Conservation (phyloP, 805 yeast species). For the Wickerhamomyces xylosicus region DNA sequence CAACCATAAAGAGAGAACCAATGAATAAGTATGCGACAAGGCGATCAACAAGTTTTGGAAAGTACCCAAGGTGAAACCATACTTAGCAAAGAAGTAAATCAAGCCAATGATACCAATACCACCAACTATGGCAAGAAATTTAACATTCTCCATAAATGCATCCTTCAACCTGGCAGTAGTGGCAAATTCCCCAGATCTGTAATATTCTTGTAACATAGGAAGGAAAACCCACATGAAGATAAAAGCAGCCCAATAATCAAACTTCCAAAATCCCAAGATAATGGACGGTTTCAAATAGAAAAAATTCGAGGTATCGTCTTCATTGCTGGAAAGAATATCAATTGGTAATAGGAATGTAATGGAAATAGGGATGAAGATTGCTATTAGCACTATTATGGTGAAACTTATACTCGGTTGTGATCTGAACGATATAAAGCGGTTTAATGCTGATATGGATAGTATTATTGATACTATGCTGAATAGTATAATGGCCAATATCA, state of each 20-base stretch:
- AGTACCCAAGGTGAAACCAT: conserved; percentile 44
- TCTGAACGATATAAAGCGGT: conserved; percentile 11
- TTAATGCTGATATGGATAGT: conserved; percentile 11
- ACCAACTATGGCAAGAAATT: conserved; percentile 50
- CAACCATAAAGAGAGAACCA: conserved; percentile 68
- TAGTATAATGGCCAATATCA: conserved; percentile 14
- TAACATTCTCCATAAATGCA: conserved; percentile 44
- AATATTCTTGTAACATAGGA: conserved; percentile 67
- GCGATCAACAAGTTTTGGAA: conserved; percentile 65
- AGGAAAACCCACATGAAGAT: conserved; percentile 67
- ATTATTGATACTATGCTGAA: conserved; percentile 12
- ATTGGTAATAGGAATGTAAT: conserved; percentile 66
- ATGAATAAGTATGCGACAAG: conserved; percentile 64
- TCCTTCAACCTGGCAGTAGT: conserved; percentile 37
- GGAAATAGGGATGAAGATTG: conserved; percentile 68
- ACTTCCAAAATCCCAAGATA: conserved; percentile 56
- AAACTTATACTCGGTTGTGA: conserved; percentile 15
- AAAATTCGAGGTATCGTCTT: conserved; percentile 20
- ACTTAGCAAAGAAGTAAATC: conserved; percentile 45
- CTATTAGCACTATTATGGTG: conserved; percentile 26
- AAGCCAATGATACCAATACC: conserved; percentile 42
- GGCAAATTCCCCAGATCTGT: conserved; percentile 56
- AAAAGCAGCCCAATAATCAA: conserved; percentile 75
- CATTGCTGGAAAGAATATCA: conserved; percentile 48
- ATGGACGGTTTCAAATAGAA: conserved; percentile 37